phyloP scores from a whole-genome alignment of 1,284 basidiomycete genomes.

The Melampsora abietis-canadensis region DNA sequence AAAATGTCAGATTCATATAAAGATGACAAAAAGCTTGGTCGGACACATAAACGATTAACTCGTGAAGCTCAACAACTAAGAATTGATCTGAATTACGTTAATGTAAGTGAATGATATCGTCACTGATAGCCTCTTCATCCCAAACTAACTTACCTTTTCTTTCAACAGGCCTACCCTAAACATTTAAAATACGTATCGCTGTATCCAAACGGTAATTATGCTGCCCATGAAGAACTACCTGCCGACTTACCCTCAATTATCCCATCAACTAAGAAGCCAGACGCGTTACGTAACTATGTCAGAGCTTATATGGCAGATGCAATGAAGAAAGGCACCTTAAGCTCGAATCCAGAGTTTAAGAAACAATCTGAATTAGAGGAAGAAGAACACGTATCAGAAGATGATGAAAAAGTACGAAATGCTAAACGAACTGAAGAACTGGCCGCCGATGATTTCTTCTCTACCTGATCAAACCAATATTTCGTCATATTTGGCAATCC shows the following conservation, averaged over 20 bases:
- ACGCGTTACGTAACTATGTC: conserved; percentile 28
- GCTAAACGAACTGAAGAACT: conserved; percentile 4
- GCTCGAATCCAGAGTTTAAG: conserved; percentile 9
- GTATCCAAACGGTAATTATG: conserved; percentile 30
- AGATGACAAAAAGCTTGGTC: background rate
- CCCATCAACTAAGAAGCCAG: conserved; percentile 33
- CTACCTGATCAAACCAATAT: background rate
- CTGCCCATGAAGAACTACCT: conserved; percentile 7
- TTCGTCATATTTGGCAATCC: too few species aligned
- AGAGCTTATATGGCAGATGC: conserved; percentile 14
- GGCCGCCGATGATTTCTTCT: conserved; percentile 1
- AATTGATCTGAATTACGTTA: conserved; percentile 37
- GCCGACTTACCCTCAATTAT: conserved; percentile 6
- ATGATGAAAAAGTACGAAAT: background rate
- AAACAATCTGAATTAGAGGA: background rate
- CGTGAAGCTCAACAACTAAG: conserved; percentile 20
- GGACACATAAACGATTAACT: conserved; percentile 4
- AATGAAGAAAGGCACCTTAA: conserved; percentile 30
- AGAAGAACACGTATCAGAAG: background rate
- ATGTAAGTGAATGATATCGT: conserved; percentile 3
- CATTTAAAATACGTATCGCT: conserved; percentile 43
- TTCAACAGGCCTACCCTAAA: conserved; percentile 33
- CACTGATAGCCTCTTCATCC: background rate
- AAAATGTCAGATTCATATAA: conserved; percentile 4
- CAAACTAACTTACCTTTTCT: background rate